Percentiles rank a stretch among this genome's conserved stretches.
Evolutionary conservation across 164 flowering plant species (phyloP).

Genomic region (Nymphaea thermarum): DNA sequence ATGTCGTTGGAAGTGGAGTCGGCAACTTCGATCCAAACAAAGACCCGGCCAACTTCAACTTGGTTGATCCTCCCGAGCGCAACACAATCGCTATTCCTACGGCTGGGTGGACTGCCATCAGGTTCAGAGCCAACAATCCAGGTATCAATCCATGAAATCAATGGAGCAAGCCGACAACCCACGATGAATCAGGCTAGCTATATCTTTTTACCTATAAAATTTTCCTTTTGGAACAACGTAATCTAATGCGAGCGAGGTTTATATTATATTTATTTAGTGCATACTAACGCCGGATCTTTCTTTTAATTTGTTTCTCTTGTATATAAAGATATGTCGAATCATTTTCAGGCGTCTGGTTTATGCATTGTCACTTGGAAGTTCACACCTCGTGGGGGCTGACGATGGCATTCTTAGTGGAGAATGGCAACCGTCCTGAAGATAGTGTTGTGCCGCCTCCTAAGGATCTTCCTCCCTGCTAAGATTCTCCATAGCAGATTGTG

Average conservation of each 20-base stretch:
- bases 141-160: constrained; percentile 17
- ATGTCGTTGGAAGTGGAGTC: constrained; percentile 37
- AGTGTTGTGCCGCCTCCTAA: constrained; percentile 49
- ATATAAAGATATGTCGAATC: background rate
- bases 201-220: no score
- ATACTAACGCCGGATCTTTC: no score
- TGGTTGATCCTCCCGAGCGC: constrained; percentile 65
- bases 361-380: constrained; percentile 65
- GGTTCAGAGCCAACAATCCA: constrained; percentile 65
- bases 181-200: no score
- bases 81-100: constrained; percentile 65
- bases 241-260: no score
- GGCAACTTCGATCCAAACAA: constrained; percentile 35
- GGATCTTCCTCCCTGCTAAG: constrained; percentile 54
- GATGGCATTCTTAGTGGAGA: constrained; percentile 48
- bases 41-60: constrained; percentile 42
- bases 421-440: constrained; percentile 34
- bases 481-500: no score
- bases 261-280: no score
- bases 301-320: no score
- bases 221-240: no score
- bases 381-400: constrained; percentile 62
- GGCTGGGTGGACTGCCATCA: constrained; percentile 68
- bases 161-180: no score
- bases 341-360: constrained; percentile 51